Conservation (phyloP, 495 filamentous ascomycete genomes). For the Hypoxylon subgilvum region DNA sequence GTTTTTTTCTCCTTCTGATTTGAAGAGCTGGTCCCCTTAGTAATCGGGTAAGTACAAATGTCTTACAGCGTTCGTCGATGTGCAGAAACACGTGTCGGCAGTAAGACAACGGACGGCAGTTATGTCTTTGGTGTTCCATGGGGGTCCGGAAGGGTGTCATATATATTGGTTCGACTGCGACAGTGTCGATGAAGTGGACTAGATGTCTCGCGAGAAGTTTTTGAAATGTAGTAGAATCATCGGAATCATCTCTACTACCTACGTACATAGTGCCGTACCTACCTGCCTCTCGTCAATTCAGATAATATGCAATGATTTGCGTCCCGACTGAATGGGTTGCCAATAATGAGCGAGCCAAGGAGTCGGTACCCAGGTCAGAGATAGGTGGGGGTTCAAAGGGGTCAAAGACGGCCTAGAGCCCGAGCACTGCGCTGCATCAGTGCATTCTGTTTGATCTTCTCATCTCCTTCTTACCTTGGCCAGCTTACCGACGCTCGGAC, state of each 20-base stretch:
- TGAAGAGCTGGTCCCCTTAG: no score
- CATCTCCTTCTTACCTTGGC: no score
- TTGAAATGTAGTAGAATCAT: no score
- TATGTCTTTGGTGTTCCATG: slow-evolving; percentile 17
- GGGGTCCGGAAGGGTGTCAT: slow-evolving; percentile 15
- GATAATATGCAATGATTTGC: slow-evolving; percentile 22
- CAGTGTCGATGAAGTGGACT: no score
- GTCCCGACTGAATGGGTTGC: slow-evolving; percentile 29
- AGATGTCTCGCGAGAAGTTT: background rate
- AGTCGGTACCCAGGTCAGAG: slow-evolving; percentile 11
- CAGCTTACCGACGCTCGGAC: no score
- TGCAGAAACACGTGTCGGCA: slow-evolving; percentile 29
- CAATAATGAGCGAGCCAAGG: slow-evolving; percentile 31
- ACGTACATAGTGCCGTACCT: no score
- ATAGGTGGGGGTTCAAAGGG: slow-evolving; percentile 18
- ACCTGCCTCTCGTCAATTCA: no score
- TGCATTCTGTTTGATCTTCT: background rate
- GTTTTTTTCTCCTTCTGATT: no score
- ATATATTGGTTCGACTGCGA: slow-evolving; percentile 14
- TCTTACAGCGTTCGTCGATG: slow-evolving; percentile 6
- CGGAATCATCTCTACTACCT: no score
- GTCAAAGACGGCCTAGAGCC: no score
- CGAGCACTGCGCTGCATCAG: no score
- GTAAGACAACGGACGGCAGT: slow-evolving; percentile 20
- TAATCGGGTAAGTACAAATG: slow-evolving; percentile 4